phyloP scores from a whole-genome alignment of 768 basidiomycete genomes.

The Amanita molliuscula region DNA sequence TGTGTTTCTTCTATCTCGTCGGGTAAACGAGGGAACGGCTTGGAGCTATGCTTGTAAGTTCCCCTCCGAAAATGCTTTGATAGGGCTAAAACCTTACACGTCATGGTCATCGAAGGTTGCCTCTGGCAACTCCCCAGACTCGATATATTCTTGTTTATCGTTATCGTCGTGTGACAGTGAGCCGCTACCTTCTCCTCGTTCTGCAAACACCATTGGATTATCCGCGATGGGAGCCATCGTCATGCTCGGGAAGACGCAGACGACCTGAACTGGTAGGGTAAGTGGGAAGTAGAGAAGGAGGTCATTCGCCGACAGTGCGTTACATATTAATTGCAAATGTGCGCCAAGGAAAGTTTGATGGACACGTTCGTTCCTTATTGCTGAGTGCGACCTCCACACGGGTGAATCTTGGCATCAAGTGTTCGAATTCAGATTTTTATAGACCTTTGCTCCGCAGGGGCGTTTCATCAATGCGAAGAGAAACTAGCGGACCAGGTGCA shows the following conservation, averaged over 20 bases:
- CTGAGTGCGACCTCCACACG: too few relatives aligned
- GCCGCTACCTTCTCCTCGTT: background rate
- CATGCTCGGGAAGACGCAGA: background rate
- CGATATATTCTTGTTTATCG: background rate
- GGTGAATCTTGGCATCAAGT: too few relatives aligned
- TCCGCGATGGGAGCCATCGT: background rate
- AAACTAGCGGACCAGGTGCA: too few relatives aligned
- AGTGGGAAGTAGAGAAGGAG: background rate
- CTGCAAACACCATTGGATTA: background rate
- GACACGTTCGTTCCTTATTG: too few relatives aligned
- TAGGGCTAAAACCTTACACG: background rate
- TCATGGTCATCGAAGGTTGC: constrained; percentile 2
- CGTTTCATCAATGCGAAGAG: too few relatives aligned
- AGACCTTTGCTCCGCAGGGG: too few relatives aligned
- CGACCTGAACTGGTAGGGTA: background rate
- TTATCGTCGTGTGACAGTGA: background rate
- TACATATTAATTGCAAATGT: too few relatives aligned
- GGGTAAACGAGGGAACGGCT: constrained; percentile 46
- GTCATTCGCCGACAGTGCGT: background rate
- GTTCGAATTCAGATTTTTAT: too few relatives aligned
- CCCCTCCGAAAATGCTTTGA: background rate
- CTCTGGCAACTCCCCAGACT: background rate
- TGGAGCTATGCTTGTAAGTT: constrained; percentile 16
- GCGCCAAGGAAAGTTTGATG: too few relatives aligned
- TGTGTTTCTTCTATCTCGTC: constrained; percentile 36